phyloP scores from a whole-genome alignment of 2,329 filamentous ascomycete species.

The Stachybotrys elegans region DNA sequence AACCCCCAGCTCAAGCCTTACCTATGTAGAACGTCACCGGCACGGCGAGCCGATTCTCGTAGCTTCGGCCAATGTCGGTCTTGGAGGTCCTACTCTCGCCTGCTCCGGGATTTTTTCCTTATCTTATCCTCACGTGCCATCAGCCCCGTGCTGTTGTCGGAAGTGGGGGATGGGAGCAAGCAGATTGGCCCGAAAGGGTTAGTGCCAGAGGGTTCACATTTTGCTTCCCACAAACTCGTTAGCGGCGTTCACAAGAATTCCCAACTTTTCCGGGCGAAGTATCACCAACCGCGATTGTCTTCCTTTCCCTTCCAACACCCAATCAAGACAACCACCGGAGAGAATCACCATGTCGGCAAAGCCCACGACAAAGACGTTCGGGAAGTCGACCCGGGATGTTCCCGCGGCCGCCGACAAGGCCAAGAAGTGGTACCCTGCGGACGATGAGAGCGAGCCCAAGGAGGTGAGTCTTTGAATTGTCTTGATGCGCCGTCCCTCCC shows the following conservation, averaged over 20 bases:
- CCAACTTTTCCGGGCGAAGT: slow-evolving; percentile 31
- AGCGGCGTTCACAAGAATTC: slow-evolving; percentile 37
- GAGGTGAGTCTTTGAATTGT: slow-evolving; percentile 78
- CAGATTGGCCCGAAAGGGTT: slow-evolving; percentile 20
- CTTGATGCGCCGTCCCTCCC: slow-evolving; percentile 10
- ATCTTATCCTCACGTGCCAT: slow-evolving; percentile 33
- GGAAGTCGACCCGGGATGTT: slow-evolving; percentile 90
- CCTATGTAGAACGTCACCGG: slow-evolving; percentile 21
- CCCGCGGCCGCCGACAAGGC: slow-evolving; percentile 86
- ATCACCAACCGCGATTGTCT: slow-evolving; percentile 30
- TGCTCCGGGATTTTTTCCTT: slow-evolving; percentile 6
- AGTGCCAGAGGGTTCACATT: slow-evolving; percentile 38
- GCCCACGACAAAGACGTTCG: slow-evolving; percentile 89
- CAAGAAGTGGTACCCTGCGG: slow-evolving; percentile 97
- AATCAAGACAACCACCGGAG: slow-evolving; percentile 36
- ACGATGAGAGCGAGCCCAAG: slow-evolving; percentile 83
- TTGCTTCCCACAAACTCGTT: slow-evolving; percentile 39
- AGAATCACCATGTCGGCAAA: slow-evolving; percentile 67
- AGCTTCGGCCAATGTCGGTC: slow-evolving; percentile 24
- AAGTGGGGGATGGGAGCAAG: slow-evolving; percentile 11
- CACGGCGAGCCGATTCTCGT: slow-evolving; percentile 31
- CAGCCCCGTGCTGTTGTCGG: slow-evolving; percentile 24
- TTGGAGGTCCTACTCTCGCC: too few species aligned
- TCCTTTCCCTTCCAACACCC: slow-evolving; percentile 29
- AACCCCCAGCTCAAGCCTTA: too few species aligned